Percentiles rank a stretch among this genome's conserved stretches.
These are phyloP conservation scores for Ampelocalamus luodianensis DNA, from an alignment of 176 grass and related monocot genomes.

Conservation along the genomic window DNA sequence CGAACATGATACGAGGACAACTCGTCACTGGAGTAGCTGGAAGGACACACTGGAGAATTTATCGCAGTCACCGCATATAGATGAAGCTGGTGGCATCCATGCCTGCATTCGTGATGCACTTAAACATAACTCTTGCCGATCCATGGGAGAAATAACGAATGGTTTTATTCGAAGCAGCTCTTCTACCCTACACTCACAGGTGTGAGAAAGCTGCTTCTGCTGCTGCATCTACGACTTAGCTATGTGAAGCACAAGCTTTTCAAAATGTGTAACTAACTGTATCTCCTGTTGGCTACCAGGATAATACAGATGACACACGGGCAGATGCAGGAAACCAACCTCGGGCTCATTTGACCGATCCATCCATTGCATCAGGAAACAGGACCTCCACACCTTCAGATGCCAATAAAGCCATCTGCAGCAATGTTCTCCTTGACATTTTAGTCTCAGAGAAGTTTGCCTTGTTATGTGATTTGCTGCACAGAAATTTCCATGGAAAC, in stretches of 20 bases:
- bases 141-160: neutral
- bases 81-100: slow-evolving; percentile 67
- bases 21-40: slow-evolving; percentile 66
- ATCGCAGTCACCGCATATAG: slow-evolving; percentile 40
- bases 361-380: slow-evolving; percentile 29
- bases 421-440: slow-evolving; percentile 67
- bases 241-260: neutral
- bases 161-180: no score
- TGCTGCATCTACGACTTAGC: no score
- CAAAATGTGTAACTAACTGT: no score
- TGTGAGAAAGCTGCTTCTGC: no score
- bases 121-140: slow-evolving; percentile 37
- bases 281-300: neutral
- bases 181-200: no score
- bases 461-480: slow-evolving; percentile 72
- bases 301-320: neutral
- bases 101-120: slow-evolving; percentile 72
- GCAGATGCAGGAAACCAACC: no score
- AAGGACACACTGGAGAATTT: slow-evolving; percentile 60
- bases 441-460: slow-evolving; percentile 80
- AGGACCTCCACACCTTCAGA: slow-evolving; percentile 32
- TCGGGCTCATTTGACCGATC: neutral
- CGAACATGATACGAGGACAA: no score
- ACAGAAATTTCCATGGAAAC: slow-evolving; percentile 58
- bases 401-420: slow-evolving; percentile 69